Conservation (phyloP, 352 stramenopile species). For the Pythium biforme region DNA sequence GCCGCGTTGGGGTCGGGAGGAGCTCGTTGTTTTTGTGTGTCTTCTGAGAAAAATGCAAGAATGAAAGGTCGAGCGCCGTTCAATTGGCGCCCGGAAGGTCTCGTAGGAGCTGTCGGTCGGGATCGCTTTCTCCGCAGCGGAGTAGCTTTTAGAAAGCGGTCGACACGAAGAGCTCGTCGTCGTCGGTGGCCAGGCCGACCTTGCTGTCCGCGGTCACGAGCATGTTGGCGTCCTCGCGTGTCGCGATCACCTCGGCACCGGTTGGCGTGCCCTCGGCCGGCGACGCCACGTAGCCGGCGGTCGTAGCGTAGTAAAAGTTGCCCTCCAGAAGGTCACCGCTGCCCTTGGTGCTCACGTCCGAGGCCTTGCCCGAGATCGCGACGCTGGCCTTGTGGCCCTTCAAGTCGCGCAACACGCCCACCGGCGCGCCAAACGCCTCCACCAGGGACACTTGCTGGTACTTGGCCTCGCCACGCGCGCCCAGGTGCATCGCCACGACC, state of each 20-base stretch:
- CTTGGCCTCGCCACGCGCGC: slow-evolving; percentile 29
- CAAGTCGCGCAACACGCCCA: slow-evolving; percentile 47
- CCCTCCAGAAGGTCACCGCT: slow-evolving; percentile 29
- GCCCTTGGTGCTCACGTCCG: slow-evolving; percentile 31
- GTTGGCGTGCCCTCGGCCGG: slow-evolving; percentile 11
- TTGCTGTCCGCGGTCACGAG: slow-evolving; percentile 57
- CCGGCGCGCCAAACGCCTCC: slow-evolving; percentile 41
- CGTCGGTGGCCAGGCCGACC: slow-evolving; percentile 49
- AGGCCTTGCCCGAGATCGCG: slow-evolving; percentile 35
- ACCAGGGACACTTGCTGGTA: slow-evolving; percentile 48
- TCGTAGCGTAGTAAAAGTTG: slow-evolving; percentile 61
- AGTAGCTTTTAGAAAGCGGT: slow-evolving; percentile 34
- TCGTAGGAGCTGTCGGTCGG: neutral
- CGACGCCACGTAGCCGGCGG: slow-evolving; percentile 38
- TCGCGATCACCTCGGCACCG: slow-evolving; percentile 40
- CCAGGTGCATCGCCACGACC: slow-evolving; percentile 46
- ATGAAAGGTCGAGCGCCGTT: slow-evolving; percentile 11
- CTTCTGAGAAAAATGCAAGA: neutral
- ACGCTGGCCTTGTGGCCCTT: slow-evolving; percentile 28
- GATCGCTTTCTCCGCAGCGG: neutral
- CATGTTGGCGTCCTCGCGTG: slow-evolving; percentile 25
- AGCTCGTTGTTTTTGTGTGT: too few relatives aligned
- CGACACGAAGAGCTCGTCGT: slow-evolving; percentile 57
- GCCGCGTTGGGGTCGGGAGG: too few relatives aligned
- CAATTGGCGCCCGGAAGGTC: slow-evolving; percentile 11